Evolutionary conservation across 768 basidiomycete species (phyloP), one percentile per base, ranked within the genome.

Genomic region (Gloeopeniophorella convolvens): DNA sequence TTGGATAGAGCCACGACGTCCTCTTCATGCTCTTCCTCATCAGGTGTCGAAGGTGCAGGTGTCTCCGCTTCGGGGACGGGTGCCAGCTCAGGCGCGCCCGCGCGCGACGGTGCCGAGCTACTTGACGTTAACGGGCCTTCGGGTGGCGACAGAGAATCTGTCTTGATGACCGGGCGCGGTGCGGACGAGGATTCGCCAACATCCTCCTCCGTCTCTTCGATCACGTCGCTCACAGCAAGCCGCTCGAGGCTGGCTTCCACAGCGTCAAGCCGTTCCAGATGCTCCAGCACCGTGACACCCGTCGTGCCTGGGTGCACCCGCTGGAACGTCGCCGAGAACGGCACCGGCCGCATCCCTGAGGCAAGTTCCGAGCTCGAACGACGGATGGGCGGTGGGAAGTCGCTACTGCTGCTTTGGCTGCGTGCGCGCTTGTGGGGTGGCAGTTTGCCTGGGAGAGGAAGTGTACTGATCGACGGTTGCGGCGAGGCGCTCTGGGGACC

Each of bases 251-350:
- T 80, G 7, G 86, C 85, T 57, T 90, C 87, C 15, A 87, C 86
- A 13, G 79, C 83, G 62, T 93, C 90, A 39, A 93, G 67, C 39
- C 86, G 80, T 62, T 93, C 90, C 57, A 93, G 73, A 57, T 91
- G 89, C 60, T 89, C 86, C 31, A 93, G 73, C 41, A 92, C 83
- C 9, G 81, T 84, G 21, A 92, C 89, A 10, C 90, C 90, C 0
- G 88, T 91, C 24, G 88, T 89, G 31, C 85, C 87, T 39, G 88
- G 88, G 61, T 89, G 85, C 28, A 90, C 82, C 41, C 82, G 78
- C 61, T 85, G 80, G 66, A 87, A 86, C 67, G 89, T 90, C n/a
- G 82, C 77, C 11, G 82, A 80, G 64, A 91, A 89, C 3, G 88
- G 85, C 12, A 91, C 83, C 0, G 89, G 89, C 28, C 89, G 77